phyloP scores from a whole-genome alignment of 768 basidiomycete species.

The Lactarius deliciosus region DNA sequence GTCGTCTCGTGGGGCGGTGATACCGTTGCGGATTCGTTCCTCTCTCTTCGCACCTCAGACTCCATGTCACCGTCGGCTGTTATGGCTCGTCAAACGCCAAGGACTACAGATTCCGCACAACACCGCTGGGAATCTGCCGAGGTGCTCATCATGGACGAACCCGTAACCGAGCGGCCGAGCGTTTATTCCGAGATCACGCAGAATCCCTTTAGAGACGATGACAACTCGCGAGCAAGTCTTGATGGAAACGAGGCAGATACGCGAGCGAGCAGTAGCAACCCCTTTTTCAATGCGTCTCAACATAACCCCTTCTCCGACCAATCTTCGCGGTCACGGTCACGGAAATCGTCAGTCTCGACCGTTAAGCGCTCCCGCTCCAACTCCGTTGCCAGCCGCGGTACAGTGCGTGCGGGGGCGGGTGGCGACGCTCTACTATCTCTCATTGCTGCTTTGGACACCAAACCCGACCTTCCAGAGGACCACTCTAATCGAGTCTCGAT shows the following conservation, averaged over 20 bases:
- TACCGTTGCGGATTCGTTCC: slow-evolving; percentile 22
- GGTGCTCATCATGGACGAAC: slow-evolving; percentile 25
- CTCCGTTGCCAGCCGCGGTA: slow-evolving; percentile 17
- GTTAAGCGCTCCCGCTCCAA: slow-evolving; percentile 17
- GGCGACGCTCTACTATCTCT: slow-evolving; percentile 25
- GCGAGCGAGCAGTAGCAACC: slow-evolving; percentile 18
- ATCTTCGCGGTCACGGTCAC: slow-evolving; percentile 21
- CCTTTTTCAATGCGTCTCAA: slow-evolving; percentile 28
- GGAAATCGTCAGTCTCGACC: slow-evolving; percentile 25
- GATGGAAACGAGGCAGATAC: background rate
- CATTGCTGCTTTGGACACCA: slow-evolving; percentile 24
- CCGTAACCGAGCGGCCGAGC: background rate
- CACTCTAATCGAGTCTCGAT: slow-evolving; percentile 8
- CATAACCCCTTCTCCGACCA: slow-evolving; percentile 29
- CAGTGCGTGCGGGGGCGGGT: slow-evolving; percentile 11
- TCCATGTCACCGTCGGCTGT: slow-evolving; percentile 27
- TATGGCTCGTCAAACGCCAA: slow-evolving; percentile 25
- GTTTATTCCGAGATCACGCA: background rate
- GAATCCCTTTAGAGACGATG: slow-evolving; percentile 25
- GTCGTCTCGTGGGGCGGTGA: slow-evolving; percentile 23
- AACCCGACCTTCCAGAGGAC: background rate
- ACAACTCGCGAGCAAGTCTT: background rate
- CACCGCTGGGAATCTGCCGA: slow-evolving; percentile 31
- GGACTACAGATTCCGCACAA: slow-evolving; percentile 17
- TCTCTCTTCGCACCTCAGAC: slow-evolving; percentile 16